Base-by-base conservation (phyloP, 768 basidiomycete genomes). In the Obba rivulosa region DNA sequence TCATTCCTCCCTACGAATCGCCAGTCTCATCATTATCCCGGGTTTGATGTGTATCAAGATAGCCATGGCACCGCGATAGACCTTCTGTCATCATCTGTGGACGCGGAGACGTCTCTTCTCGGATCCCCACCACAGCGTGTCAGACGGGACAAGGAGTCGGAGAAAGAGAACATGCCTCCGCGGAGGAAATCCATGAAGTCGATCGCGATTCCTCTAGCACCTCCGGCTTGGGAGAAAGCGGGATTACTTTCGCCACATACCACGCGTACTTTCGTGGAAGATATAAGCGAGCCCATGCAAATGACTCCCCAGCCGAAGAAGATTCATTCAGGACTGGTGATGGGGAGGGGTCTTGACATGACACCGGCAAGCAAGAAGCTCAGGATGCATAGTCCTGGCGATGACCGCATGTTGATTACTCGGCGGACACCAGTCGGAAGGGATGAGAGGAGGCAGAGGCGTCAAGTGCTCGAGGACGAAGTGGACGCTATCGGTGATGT, bases 1-100 rank as follows among this genome's bases (percentile, higher is more conserved):
- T 68, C 68, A 46, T 64, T 70, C 17, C 73, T 71, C 20, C 69
- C 71, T 23, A 68, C 67, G 23, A 73, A 83, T 58, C 74, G 74
- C 1, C 70, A 75, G 39, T 83, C 81, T 14, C 69, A 74, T 34
- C 84, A 85, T 55, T 84, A 83, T 60, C 85, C 85, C 11, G 83
- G 84, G 14, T 86, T 86, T 55, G 63, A 67, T 34, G 74, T 85
- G 38, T 74, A 75, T 57, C 75, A 67, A 57, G 83, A 85, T 39
- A 45, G 40, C 10, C 57, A 61, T 50, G 8, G 14, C 34, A 21
- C 23, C 23, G 20, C 20, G 23, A 28, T 42, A 25, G 39, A 16
- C 31, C 42, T 51, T 24, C 45, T 50, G 36, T 11, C 48, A 48
- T 38, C 58, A 55, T 50, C 60, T 22, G 66, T 13, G 28, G 13